phyloP scores from a whole-genome alignment of 768 basidiomycete genomes.

The Pleurotus eryngii region DNA sequence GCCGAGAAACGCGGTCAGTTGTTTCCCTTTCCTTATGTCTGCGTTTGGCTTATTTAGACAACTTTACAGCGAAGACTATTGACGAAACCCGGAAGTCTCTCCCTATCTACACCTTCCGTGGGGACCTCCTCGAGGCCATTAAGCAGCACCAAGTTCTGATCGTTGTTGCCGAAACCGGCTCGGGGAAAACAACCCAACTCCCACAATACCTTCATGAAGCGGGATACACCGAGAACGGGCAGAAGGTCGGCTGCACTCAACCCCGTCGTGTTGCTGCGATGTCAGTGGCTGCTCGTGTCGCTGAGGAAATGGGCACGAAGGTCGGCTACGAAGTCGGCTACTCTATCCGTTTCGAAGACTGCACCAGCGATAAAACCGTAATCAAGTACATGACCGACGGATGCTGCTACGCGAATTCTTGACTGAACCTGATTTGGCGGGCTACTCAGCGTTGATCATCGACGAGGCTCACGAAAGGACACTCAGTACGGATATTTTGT shows the following conservation, averaged over 20 bases:
- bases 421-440: constrained; percentile 94
- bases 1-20: constrained; percentile 82
- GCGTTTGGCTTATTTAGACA: not conserved
- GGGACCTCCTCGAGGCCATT: constrained; percentile 85
- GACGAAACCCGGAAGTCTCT: constrained; percentile 92
- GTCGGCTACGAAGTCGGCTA: constrained; percentile 99
- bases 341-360: constrained; percentile 99
- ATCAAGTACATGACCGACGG: constrained; percentile 99
- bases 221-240: constrained; percentile 84
- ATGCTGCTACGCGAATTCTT: constrained; percentile 97
- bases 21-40: not conserved
- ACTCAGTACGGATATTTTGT: constrained; percentile 96
- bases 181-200: constrained; percentile 97
- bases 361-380: constrained; percentile 98
- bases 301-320: constrained; percentile 97
- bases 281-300: constrained; percentile 98
- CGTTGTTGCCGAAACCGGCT: constrained; percentile 97
- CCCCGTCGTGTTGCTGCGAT: constrained; percentile 98
- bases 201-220: constrained; percentile 99
- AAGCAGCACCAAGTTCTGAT: constrained; percentile 92
- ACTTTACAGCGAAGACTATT: constrained; percentile 68
- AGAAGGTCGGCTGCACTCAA: constrained; percentile 94
- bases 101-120: constrained; percentile 87
- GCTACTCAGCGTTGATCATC: constrained; percentile 93
- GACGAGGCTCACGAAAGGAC: constrained; percentile 99